Conservation (phyloP, 1,284 basidiomycete species). For the Rhodofomes roseus region DNA sequence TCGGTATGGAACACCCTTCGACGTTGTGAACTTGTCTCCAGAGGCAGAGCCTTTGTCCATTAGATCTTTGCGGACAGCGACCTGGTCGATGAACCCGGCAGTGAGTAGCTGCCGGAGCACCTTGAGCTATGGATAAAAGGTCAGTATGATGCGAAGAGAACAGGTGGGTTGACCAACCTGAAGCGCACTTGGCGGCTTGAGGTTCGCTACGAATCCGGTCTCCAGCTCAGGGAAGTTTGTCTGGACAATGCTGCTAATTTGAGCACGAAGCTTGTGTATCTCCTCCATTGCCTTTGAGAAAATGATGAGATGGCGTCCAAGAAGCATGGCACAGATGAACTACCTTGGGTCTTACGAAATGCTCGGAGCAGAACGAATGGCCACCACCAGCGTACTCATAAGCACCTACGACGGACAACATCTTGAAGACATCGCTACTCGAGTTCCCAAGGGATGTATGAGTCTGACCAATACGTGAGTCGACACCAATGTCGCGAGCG, state of each 20-base stretch:
- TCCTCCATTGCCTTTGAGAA: conserved; percentile 90
- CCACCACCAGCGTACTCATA: conserved; percentile 90
- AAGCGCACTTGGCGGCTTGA: conserved; percentile 68
- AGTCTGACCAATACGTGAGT: conserved; percentile 36
- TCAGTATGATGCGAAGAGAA: not conserved
- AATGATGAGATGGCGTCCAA: not conserved
- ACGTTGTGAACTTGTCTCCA: conserved; percentile 72
- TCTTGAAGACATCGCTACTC: conserved; percentile 87
- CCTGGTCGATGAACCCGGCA: conserved; percentile 93
- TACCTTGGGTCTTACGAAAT: conserved; percentile 93
- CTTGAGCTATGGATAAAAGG: conserved; percentile 65
- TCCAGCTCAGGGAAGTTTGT: conserved; percentile 63
- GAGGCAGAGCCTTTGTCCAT: conserved; percentile 51
- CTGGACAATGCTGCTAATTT: conserved; percentile 82
- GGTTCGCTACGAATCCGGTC: conserved; percentile 53
- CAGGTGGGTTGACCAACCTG: conserved; percentile 51
- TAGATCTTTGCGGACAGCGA: conserved; percentile 89
- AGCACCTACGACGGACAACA: conserved; percentile 91
- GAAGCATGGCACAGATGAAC: conserved; percentile 11
- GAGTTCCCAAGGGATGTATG: conserved; percentile 82
- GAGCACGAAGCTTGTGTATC: conserved; percentile 94
- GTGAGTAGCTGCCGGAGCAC: conserved; percentile 86
- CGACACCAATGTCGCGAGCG: not conserved
- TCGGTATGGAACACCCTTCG: conserved; percentile 81
- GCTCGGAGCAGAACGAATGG: conserved; percentile 78